Evolutionary conservation across 768 basidiomycete species (phyloP), one percentile per base, ranked within the genome.

Genomic region (Psilocybe cyanescens): DNA sequence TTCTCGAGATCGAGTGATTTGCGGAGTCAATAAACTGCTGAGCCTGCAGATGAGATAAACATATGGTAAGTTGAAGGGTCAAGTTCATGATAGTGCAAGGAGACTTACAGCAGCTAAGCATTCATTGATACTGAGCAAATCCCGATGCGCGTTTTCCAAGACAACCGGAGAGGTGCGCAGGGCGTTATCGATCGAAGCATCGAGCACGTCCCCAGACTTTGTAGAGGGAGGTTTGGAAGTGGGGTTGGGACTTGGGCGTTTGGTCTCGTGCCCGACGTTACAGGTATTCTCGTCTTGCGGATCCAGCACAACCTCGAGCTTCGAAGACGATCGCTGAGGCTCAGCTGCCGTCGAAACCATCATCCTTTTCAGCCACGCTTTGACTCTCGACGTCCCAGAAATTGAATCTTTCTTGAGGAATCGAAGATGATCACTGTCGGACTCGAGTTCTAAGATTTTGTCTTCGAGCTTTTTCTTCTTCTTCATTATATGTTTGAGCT

Each of bases 331-430:
- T 8, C 76, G 78, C 24, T 79, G 76, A 2, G 75, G 69, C 7
- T 74, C 65, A 30, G 29, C 50, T 30, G 29, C 29, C 3, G 50
- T 33, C 4, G 50, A 9, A 12, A 12, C 50, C 50, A 89, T 77
- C 62, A 88, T 88, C 63, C 83, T 84, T 73, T 81, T 86, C 67
- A 87, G 73, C 89, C 89, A 90, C 4, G 83, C 79, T 65, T 84
- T 88, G 48, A 90, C 69, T 63, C 79, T 84, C 49, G 82, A 79
- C 4, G 83, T 74, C 12, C 81, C 79, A 14, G 75, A 74, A 33
- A 68, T 39, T 12, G 67, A 59, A 33, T 71, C 70, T 56, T 71
- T 74, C 49, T 75, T 68, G 52, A 57, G 29, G 30, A 46, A 4
- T 41, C 67, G 67, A 12, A 57, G 45, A 48, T 71, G 69, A 24